Conservation (phyloP, 1,284 basidiomycete genomes). For the Meripilus lineatus region DNA sequence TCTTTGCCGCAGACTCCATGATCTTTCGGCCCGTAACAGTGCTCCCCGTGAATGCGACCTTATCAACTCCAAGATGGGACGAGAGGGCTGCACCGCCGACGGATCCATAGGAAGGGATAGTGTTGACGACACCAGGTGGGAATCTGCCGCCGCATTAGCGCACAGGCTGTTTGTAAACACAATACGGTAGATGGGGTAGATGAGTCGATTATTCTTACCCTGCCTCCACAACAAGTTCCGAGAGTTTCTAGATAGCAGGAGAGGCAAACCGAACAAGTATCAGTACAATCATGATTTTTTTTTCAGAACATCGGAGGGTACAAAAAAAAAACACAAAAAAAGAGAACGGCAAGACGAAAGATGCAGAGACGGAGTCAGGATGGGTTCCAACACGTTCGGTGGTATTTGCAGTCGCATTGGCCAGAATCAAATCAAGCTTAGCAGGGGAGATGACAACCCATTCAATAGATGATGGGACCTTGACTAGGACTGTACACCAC, state of each 20-base stretch:
- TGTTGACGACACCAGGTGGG: constrained; percentile 92
- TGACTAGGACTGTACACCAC: too few relatives aligned
- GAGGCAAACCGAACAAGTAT: neutral
- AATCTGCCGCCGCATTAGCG: constrained; percentile 47
- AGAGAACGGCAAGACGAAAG: neutral
- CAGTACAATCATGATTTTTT: too few relatives aligned
- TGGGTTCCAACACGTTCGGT: too few relatives aligned
- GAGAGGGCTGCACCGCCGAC: constrained; percentile 84
- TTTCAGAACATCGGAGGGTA: too few relatives aligned
- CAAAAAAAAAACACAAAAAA: too few relatives aligned
- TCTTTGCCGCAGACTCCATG: constrained; percentile 89
- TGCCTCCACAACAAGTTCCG: constrained; percentile 74
- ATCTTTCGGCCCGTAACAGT: constrained; percentile 90
- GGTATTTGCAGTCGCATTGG: too few relatives aligned
- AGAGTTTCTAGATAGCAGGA: constrained; percentile 76
- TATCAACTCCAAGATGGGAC: constrained; percentile 76
- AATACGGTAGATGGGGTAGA: constrained; percentile 2
- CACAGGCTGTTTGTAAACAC: constrained; percentile 16
- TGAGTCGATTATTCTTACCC: constrained; percentile 43
- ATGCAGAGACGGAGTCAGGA: too few relatives aligned
- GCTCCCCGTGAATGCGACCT: constrained; percentile 80
- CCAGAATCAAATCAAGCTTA: too few relatives aligned
- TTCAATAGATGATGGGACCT: too few relatives aligned
- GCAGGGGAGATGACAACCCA: too few relatives aligned
- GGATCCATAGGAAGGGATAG: constrained; percentile 76